Evolutionary conservation across 768 basidiomycete genomes (phyloP).

Genomic region (Lactifluus hygrophoroides): DNA sequence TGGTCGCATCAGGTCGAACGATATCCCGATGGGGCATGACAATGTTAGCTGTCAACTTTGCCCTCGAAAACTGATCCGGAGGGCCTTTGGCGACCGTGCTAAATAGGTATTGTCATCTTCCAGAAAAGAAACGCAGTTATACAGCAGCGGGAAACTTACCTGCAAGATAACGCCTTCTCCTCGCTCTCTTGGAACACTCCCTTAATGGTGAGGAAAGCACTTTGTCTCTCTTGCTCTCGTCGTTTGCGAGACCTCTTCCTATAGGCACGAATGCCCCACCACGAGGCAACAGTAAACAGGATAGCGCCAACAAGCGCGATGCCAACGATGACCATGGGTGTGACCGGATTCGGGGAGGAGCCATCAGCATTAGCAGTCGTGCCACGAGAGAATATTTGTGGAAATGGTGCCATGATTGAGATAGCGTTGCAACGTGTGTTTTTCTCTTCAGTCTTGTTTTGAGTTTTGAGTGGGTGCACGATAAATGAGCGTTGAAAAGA

Average conservation of each 20-base stretch:
- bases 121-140: not conserved
- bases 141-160: not conserved
- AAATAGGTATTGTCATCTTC: not conserved
- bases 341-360: not conserved
- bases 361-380: not conserved
- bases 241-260: slow-evolving; percentile 34
- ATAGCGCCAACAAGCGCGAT: slow-evolving; percentile 40
- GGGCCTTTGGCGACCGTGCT: slow-evolving; percentile 5
- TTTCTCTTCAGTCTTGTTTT: not conserved
- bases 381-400: slow-evolving; percentile 3
- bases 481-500: slow-evolving; percentile 3
- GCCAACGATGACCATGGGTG: slow-evolving; percentile 40
- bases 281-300: slow-evolving; percentile 32
- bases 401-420: slow-evolving; percentile 12
- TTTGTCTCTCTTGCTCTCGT: slow-evolving; percentile 31
- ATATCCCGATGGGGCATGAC: slow-evolving; percentile 46
- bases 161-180: slow-evolving; percentile 4
- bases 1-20: slow-evolving; percentile 29
- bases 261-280: slow-evolving; percentile 36
- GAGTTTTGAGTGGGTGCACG: not conserved
- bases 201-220: slow-evolving; percentile 41
- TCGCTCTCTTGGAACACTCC: slow-evolving; percentile 35
- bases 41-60: slow-evolving; percentile 37
- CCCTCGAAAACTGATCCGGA: slow-evolving; percentile 33
- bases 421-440: not conserved